Evolutionary conservation across 2,329 filamentous ascomycete species (phyloP).

Genomic region (Apiospora koreana): DNA sequence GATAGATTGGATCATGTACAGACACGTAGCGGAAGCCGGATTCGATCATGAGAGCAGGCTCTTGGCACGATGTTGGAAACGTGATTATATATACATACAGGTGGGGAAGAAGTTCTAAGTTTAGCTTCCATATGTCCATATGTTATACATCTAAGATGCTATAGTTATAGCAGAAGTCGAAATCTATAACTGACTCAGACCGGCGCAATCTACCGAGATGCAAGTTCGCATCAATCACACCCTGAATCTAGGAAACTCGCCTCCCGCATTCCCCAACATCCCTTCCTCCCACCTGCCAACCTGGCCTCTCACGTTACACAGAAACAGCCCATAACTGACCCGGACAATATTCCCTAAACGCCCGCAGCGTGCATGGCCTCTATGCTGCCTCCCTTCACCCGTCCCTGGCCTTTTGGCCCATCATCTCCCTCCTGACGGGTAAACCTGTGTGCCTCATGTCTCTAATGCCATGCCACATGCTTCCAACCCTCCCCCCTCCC

Average conservation of each 20-base stretch:
- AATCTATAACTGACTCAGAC: conserved; percentile 2
- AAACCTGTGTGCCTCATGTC: neutral
- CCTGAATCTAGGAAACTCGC: neutral
- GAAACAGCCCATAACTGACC: neutral
- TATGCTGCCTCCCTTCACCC: neutral
- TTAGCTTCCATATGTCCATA: neutral
- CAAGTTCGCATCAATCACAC: conserved; percentile 6
- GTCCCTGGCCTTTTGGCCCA: neutral
- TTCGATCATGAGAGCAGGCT: neutral
- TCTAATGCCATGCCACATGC: neutral
- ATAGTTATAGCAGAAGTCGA: neutral
- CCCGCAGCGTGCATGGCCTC: conserved; percentile 1
- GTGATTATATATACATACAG: neutral
- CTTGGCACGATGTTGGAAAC: neutral
- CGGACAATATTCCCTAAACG: conserved; percentile 8
- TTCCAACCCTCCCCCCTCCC: neutral
- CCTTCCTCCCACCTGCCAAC: conserved; percentile 9
- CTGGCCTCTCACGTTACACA: conserved; percentile 4
- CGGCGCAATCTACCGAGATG: conserved; percentile 2
- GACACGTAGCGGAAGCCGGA: neutral
- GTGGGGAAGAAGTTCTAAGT: neutral
- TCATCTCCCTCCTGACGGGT: neutral
- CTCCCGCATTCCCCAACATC: conserved; percentile 5
- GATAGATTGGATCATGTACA: neutral
- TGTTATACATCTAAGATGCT: neutral